phyloP scores from a whole-genome alignment of 192 early-diverging fungal species.

The Linnemannia hyalina region DNA sequence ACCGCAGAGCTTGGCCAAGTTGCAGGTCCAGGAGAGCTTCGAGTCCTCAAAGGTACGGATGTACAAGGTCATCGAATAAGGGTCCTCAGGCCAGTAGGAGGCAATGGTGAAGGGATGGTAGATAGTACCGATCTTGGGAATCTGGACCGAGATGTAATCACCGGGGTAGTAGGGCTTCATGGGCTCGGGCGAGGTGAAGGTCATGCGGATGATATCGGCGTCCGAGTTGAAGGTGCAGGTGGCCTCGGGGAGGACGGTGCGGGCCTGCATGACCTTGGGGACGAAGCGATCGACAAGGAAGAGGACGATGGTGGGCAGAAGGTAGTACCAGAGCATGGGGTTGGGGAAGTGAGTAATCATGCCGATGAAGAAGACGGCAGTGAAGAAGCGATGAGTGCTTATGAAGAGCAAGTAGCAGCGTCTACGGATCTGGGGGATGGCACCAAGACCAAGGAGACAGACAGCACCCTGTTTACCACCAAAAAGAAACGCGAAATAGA shows the following conservation, averaged over 20 bases:
- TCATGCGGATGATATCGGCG: constrained; percentile 48
- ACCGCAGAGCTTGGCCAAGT: constrained; percentile 36
- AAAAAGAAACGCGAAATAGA: background rate
- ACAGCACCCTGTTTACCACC: constrained; percentile 36
- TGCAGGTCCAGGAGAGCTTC: constrained; percentile 38
- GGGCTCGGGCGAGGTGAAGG: constrained; percentile 47
- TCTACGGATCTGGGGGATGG: constrained; percentile 46
- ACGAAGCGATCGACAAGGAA: constrained; percentile 54
- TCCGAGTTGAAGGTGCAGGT: constrained; percentile 46
- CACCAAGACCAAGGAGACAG: constrained; percentile 41
- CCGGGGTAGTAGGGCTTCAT: constrained; percentile 57
- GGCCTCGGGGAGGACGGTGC: constrained; percentile 42
- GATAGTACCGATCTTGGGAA: constrained; percentile 39
- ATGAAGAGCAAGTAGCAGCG: constrained; percentile 51
- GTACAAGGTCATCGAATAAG: constrained; percentile 46
- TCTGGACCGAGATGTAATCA: constrained; percentile 46
- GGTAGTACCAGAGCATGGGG: constrained; percentile 53
- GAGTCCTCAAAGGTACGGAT: constrained; percentile 51
- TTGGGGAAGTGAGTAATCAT: constrained; percentile 49
- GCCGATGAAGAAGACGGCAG: constrained; percentile 44
- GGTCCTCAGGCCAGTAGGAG: constrained; percentile 55
- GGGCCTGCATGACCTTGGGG: constrained; percentile 48
- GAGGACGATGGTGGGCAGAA: constrained; percentile 47
- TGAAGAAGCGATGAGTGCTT: constrained; percentile 49
- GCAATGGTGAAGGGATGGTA: constrained; percentile 57